phyloP scores from a whole-genome alignment of 225 moss, liverwort and hornwort genomes.

The Physcomitrellopsis africana region DNA sequence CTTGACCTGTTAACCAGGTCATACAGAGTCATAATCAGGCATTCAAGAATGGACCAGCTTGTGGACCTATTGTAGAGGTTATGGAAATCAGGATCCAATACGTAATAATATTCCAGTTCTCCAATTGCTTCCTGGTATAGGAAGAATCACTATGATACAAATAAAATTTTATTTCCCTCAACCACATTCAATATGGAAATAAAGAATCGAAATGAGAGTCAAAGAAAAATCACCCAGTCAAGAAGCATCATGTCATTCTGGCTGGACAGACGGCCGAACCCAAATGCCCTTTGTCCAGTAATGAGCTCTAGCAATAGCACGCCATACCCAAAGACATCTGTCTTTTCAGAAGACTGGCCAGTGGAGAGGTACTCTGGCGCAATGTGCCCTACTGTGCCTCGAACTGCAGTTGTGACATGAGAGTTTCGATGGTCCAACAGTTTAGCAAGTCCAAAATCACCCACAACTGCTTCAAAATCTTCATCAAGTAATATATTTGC shows the following conservation, averaged over 20 bases:
- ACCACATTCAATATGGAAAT: no score
- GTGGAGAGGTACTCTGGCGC: conserved; percentile 96
- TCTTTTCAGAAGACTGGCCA: conserved; percentile 97
- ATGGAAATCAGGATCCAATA: no score
- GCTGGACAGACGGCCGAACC: conserved; percentile 76
- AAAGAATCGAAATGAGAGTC: no score
- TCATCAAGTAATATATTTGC: conserved; percentile 90
- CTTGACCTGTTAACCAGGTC: conserved; percentile 63
- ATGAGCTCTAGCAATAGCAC: conserved; percentile 92
- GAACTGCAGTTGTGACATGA: conserved; percentile 89
- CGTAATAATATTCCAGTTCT: no score
- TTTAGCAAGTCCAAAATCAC: conserved; percentile 93
- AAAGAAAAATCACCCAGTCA: conserved; percentile 66
- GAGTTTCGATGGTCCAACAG: conserved; percentile 90
- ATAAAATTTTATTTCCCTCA: no score
- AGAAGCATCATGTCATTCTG: conserved; percentile 93
- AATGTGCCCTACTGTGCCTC: conserved; percentile 94
- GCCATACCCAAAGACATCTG: conserved; percentile 91
- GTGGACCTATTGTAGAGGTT: neutral
- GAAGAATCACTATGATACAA: no score
- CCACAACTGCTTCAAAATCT: conserved; percentile 94
- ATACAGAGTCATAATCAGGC: conserved; percentile 16
- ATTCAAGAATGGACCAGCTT: neutral
- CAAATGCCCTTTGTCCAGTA: conserved; percentile 91
- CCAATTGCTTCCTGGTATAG: no score